Conservation (phyloP, 768 basidiomycete genomes). For the Exsudoporus frostii region DNA sequence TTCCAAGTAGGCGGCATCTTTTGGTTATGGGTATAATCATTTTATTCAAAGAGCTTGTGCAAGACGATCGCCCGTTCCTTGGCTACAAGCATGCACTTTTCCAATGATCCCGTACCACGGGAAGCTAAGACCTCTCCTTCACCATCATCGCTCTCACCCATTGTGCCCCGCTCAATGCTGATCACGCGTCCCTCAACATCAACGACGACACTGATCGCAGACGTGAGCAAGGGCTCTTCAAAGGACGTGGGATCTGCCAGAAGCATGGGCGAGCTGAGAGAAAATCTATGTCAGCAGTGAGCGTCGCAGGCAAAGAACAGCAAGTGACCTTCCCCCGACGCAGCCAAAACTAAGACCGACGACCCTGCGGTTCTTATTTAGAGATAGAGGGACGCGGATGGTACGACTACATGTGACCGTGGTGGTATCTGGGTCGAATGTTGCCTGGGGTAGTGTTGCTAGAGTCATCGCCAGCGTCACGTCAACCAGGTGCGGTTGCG, state of each 20-base stretch:
- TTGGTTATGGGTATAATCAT: neutral
- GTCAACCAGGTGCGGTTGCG: neutral
- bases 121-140: conserved; percentile 4
- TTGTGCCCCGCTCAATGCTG: conserved; percentile 21
- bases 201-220: conserved; percentile 61
- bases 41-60: conserved; percentile 23
- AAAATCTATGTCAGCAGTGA: neutral
- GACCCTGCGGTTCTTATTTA: conserved; percentile 28
- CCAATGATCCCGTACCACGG: conserved; percentile 9
- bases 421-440: conserved; percentile 63
- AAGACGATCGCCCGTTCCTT: conserved; percentile 22
- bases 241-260: conserved; percentile 86
- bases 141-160: conserved; percentile 19
- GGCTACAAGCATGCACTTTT: conserved; percentile 17
- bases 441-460: conserved; percentile 74
- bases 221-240: conserved; percentile 83
- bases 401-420: conserved; percentile 61
- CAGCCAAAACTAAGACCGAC: conserved; percentile 26
- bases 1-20: neutral
- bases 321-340: conserved; percentile 21
- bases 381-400: conserved; percentile 42
- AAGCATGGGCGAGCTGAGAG: conserved; percentile 41
- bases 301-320: neutral
- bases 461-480: neutral
- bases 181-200: conserved; percentile 35